phyloP scores from a whole-genome alignment of 2,329 filamentous ascomycete species.

The Colletotrichum higginsianum region DNA sequence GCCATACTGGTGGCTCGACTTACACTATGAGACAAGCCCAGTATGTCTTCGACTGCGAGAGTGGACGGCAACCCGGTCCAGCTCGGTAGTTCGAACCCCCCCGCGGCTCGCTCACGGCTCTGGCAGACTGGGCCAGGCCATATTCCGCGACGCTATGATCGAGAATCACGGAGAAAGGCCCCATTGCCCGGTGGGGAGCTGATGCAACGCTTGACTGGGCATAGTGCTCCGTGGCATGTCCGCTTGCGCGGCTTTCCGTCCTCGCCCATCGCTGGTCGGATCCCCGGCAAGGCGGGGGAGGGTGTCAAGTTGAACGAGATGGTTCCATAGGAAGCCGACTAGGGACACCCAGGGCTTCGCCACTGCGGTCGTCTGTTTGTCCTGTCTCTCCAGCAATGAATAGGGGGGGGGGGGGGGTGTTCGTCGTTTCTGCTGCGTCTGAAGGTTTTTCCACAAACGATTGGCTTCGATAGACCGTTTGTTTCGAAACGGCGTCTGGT shows the following conservation, averaged over 20 bases:
- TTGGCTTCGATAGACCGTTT: slow-evolving; percentile 25
- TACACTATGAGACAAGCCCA: slow-evolving; percentile 13
- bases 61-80: slow-evolving; percentile 21
- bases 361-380: background rate
- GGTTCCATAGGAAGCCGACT: slow-evolving; percentile 17
- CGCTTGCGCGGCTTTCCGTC: slow-evolving; percentile 29
- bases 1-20: background rate
- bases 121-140: slow-evolving; percentile 13
- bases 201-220: slow-evolving; percentile 13
- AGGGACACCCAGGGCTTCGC: slow-evolving; percentile 7
- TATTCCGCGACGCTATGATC: slow-evolving; percentile 26
- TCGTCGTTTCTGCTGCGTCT: slow-evolving; percentile 16
- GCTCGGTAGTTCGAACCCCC: slow-evolving; percentile 24
- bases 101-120: slow-evolving; percentile 13
- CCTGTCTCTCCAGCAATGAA: too few relatives aligned
- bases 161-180: slow-evolving; percentile 17
- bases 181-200: slow-evolving; percentile 2
- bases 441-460: slow-evolving; percentile 13
- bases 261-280: slow-evolving; percentile 2
- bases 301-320: slow-evolving; percentile 35
- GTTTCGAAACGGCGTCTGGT: slow-evolving; percentile 32
- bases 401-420: slow-evolving; percentile 9
- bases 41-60: slow-evolving; percentile 11
- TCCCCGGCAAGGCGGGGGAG: slow-evolving; percentile 22
- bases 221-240: slow-evolving; percentile 16